These are phyloP conservation scores for Ophiostoma triangulosporum DNA, from an alignment of 2,329 filamentous ascomycete genomes.

Conservation along the genomic window DNA sequence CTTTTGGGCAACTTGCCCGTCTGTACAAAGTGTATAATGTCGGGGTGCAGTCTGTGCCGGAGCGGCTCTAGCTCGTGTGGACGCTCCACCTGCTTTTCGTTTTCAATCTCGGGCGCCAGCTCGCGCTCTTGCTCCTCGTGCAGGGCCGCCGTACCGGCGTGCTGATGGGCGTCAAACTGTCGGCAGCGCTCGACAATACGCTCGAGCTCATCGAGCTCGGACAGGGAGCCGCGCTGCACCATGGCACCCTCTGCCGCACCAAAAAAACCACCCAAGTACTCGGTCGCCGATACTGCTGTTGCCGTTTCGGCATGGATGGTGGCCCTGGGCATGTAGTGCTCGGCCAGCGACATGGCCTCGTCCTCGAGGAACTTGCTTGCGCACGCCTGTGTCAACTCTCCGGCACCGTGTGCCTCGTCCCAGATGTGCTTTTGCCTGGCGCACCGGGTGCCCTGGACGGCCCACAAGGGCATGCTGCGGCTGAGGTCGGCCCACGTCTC, in stretches of 20 bases:
- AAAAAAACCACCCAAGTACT: background rate
- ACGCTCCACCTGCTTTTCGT: slow-evolving; percentile 40
- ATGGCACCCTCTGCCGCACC: background rate
- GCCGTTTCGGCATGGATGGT: background rate
- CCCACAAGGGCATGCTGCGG: slow-evolving; percentile 44
- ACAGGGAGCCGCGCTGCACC: no score
- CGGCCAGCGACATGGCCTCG: slow-evolving; percentile 1
- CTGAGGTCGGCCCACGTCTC: slow-evolving; percentile 40
- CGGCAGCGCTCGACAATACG: background rate
- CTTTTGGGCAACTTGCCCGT: slow-evolving; percentile 20
- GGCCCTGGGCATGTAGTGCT: background rate
- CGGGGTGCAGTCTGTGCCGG: slow-evolving; percentile 28
- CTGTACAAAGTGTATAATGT: slow-evolving; percentile 28
- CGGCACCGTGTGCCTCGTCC: background rate
- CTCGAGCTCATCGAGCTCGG: background rate
- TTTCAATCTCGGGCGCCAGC: slow-evolving; percentile 48
- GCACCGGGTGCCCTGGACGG: slow-evolving; percentile 41
- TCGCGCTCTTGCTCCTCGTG: slow-evolving; percentile 59
- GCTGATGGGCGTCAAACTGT: background rate
- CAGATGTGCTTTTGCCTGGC: slow-evolving; percentile 21
- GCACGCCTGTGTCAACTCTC: slow-evolving; percentile 12
- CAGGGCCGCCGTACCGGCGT: slow-evolving; percentile 22
- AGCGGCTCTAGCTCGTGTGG: slow-evolving; percentile 27
- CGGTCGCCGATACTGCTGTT: background rate
- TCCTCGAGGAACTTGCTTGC: background rate